Conservation (phyloP, 75 land plant species). For the Gnetum montanum region DNA sequence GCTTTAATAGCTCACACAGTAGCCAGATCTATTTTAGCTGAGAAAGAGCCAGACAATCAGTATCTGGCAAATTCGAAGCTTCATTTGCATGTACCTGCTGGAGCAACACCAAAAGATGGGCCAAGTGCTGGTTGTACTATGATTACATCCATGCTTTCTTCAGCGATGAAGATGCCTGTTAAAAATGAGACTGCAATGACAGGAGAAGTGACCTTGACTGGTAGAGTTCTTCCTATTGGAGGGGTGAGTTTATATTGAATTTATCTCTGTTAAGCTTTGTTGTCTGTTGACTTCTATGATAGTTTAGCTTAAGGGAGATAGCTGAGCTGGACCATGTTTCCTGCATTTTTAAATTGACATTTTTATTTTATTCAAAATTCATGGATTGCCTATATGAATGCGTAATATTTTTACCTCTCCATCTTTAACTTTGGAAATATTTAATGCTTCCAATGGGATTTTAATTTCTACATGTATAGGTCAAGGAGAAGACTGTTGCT, state of each 20-base stretch:
- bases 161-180: constrained; percentile 74
- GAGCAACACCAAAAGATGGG: constrained; percentile 98
- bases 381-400: too few relatives aligned
- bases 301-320: not conserved
- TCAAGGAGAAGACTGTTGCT: constrained; percentile 94
- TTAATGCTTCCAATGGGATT: too few relatives aligned
- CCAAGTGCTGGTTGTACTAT: constrained; percentile 99
- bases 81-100: constrained; percentile 95
- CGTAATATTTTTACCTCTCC: too few relatives aligned
- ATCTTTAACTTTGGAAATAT: too few relatives aligned
- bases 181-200: constrained; percentile 93
- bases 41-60: constrained; percentile 65
- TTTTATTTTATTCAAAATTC: too few relatives aligned
- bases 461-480: too few relatives aligned
- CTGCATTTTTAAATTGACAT: too few relatives aligned
- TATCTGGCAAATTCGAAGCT: constrained; percentile 77
- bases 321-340: not conserved
- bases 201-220: constrained; percentile 91
- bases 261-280: too few relatives aligned
- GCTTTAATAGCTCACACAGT: constrained; percentile 93
- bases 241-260: constrained; percentile 60
- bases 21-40: constrained; percentile 57
- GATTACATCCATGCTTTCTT: constrained; percentile 90
- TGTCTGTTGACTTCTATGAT: too few relatives aligned
- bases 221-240: constrained; percentile 91